These are phyloP conservation scores for Tephrocybe rancida DNA, from an alignment of 768 basidiomycete species.

Conservation along the genomic window DNA sequence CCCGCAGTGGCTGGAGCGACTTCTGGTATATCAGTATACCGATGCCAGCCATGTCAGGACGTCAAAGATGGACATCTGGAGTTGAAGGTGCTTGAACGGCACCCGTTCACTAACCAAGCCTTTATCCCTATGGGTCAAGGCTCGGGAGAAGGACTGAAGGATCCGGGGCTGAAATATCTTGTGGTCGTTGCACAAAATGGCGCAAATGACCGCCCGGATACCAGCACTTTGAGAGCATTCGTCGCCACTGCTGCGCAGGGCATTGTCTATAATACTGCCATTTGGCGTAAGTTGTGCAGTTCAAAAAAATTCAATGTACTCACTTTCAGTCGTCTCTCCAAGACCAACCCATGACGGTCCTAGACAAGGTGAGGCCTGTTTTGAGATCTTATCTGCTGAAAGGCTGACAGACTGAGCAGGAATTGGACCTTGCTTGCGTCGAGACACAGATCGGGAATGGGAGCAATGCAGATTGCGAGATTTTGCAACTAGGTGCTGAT, in stretches of 20 bases:
- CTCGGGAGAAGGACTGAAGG: constrained; percentile 45
- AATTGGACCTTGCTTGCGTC: constrained; percentile 83
- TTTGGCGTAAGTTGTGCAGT: constrained; percentile 80
- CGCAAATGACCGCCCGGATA: constrained; percentile 73
- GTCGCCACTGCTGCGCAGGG: constrained; percentile 81
- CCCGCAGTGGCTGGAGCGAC: constrained; percentile 57
- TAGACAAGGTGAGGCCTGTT: constrained; percentile 58
- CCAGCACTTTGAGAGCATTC: constrained; percentile 79
- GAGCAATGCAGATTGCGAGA: constrained; percentile 81
- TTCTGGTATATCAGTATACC: constrained; percentile 79
- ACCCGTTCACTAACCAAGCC: constrained; percentile 87
- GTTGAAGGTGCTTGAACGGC: constrained; percentile 83
- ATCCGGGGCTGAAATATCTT: constrained; percentile 63
- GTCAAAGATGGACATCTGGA: constrained; percentile 55
- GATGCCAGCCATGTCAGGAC: constrained; percentile 59
- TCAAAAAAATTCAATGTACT: constrained; percentile 5
- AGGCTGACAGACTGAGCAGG: constrained; percentile 35
- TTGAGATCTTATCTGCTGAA: neutral
- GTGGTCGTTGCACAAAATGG: constrained; percentile 89
- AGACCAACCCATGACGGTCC: constrained; percentile 94
- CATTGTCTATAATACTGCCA: constrained; percentile 76
- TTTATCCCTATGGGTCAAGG: constrained; percentile 91
- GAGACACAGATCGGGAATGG: constrained; percentile 93
- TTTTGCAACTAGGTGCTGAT: constrained; percentile 52
- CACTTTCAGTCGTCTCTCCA: constrained; percentile 16